Evolutionary conservation across 192 early-diverging fungal species (phyloP).

Genomic region (Umbelopsis vinacea): DNA sequence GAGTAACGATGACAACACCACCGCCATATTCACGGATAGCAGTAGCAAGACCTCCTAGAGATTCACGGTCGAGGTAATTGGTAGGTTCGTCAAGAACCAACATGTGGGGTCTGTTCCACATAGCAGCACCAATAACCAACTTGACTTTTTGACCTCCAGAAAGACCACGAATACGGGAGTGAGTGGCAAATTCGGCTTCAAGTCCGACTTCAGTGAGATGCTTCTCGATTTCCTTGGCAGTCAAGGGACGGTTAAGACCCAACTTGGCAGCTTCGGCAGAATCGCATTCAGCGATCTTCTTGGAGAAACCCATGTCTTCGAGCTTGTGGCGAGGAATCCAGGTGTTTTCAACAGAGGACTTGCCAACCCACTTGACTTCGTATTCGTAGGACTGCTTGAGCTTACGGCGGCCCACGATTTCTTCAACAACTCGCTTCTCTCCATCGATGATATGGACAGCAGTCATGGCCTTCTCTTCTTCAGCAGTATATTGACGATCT

Average conservation of each 20-base stretch:
- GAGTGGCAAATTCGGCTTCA: conserved; percentile 75
- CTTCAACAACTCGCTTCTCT: conserved; percentile 67
- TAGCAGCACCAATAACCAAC: conserved; percentile 80
- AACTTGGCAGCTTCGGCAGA: conserved; percentile 76
- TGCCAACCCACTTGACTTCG: conserved; percentile 75
- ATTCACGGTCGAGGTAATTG: conserved; percentile 68
- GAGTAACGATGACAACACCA: conserved; percentile 85
- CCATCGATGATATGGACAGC: conserved; percentile 58
- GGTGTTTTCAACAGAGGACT: conserved; percentile 65
- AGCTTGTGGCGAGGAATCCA: conserved; percentile 76
- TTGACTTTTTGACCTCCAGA: conserved; percentile 88
- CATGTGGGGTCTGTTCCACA: conserved; percentile 90
- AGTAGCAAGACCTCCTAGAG: conserved; percentile 67
- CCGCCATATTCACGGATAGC: conserved; percentile 80
- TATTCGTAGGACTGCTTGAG: conserved; percentile 84
- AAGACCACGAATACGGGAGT: conserved; percentile 70
- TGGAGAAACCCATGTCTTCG: conserved; percentile 75
- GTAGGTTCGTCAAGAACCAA: conserved; percentile 92
- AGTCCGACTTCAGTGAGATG: conserved; percentile 80
- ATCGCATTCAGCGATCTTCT: conserved; percentile 78
- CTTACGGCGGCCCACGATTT: conserved; percentile 74
- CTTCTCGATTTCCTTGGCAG: conserved; percentile 69
- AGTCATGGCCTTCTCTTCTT: conserved; percentile 64
- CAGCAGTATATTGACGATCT: conserved; percentile 67
- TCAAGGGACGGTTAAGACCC: conserved; percentile 75